Evolutionary conservation across 2,329 filamentous ascomycete genomes (phyloP), one percentile per base, ranked within the genome.

Genomic region (Aspergillus aculeatus): DNA sequence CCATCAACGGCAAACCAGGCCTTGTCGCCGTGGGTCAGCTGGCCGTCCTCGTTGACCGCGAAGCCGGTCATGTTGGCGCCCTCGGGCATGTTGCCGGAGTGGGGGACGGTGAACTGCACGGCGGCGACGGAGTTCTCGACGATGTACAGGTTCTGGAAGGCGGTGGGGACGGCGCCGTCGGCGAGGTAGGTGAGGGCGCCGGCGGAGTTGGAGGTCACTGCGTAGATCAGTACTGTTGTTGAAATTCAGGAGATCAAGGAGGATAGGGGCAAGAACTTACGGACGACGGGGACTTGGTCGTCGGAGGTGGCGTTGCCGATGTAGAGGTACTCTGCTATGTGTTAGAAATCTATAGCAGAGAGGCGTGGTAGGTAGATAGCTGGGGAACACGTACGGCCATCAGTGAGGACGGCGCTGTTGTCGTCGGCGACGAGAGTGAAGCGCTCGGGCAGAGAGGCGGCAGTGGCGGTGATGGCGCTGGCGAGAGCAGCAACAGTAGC

Each of bases 71-170:
- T 59, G 62, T 57, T 70, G 50, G 62, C 70, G 14, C 62, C 64
- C 38, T 69, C 49, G 47, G 70, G 70, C 7, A 65, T 54, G 11
- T 61, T 63, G 5, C 63, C 70, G 26, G 70, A 73, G 69, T 73
- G 70, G 44, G 70, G 70, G 5, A 57, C 4, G 9, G 70, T 73
- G 55, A 73, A 35, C 11, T 57, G 61, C 11, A 70, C 56, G 44
- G 68, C 65, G 16, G 52, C 16, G 44, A 68, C 66, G 10, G 50
- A 35, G 50, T 71, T 49, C 47, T 69, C 64, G 19, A 72, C 52
- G 23, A 72, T 57, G 58, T 66, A 72, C 11, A 72, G 63, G 66
- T 56, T 70, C 61, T 72, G 70, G 63, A 66, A 72, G 52, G 62
- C 70, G 5, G 68, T 72, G 10, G 68, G 68, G 31, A 63, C 61